Evolutionary conservation across 345 rosid genomes (phyloP).

Genomic region (Eucalyptus virginea): DNA sequence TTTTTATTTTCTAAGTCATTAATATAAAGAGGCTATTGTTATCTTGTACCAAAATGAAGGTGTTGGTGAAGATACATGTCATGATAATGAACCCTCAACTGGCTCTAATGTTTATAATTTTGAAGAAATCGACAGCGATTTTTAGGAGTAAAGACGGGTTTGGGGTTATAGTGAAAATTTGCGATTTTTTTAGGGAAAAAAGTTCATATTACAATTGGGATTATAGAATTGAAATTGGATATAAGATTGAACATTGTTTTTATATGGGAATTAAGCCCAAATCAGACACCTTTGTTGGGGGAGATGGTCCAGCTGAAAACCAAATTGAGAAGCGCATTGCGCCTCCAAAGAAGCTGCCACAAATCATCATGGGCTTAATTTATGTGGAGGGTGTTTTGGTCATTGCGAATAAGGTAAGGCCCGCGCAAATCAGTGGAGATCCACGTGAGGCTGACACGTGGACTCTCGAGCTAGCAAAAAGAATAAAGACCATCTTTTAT

Average conservation of each 20-base stretch:
- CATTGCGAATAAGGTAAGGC: not conserved
- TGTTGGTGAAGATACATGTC: not conserved
- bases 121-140: accelerated
- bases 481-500: not conserved
- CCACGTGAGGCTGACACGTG: not conserved
- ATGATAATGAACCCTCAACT: not conserved
- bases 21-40: not conserved
- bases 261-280: not conserved
- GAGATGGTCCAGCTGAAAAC: not conserved
- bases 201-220: accelerated
- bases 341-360: not conserved
- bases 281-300: not conserved
- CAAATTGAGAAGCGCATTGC: not conserved
- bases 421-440: not conserved
- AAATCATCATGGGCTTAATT: not conserved
- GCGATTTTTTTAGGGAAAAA: not conserved
- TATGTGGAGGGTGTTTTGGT: not conserved
- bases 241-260: not conserved
- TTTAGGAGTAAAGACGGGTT: accelerated
- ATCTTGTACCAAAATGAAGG: accelerated
- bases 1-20: not conserved
- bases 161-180: not conserved
- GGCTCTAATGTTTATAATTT: not conserved
- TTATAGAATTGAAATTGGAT: not conserved
- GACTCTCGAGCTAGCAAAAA: not conserved